phyloP scores from a whole-genome alignment of 2,329 filamentous ascomycete genomes.

The Aspergillus sp. region DNA sequence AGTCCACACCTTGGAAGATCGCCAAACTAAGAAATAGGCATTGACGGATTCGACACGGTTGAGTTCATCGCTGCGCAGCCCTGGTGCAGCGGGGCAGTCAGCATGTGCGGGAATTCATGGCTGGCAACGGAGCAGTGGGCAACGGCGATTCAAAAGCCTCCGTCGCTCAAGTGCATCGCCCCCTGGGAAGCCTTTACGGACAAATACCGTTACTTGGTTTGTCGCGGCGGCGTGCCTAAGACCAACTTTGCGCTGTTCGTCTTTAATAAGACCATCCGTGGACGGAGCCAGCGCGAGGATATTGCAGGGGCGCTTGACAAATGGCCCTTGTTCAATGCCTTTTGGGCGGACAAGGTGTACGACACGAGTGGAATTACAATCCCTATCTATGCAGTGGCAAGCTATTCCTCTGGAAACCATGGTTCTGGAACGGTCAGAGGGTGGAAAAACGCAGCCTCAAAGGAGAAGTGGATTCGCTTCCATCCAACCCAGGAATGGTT shows the following conservation, averaged over 20 bases:
- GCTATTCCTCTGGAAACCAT: not conserved
- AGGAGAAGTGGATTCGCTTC: not conserved
- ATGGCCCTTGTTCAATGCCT: not conserved
- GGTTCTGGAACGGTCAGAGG: not conserved
- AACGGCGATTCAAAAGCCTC: not conserved
- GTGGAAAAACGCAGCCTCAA: not conserved
- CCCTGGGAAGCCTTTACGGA: not conserved
- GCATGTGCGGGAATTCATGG: conserved; percentile 14
- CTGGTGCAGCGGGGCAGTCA: conserved; percentile 15
- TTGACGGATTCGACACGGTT: conserved; percentile 13
- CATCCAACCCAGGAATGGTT: conserved; percentile 1
- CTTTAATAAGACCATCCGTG: not conserved
- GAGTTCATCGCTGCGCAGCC: conserved; percentile 10
- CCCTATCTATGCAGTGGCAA: not conserved
- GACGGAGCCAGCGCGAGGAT: not conserved
- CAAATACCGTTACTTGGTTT: not conserved
- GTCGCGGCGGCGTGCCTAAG: not conserved
- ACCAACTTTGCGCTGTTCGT: not conserved
- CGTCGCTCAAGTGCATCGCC: not conserved
- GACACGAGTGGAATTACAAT: not conserved
- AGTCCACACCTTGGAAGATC: too few relatives aligned
- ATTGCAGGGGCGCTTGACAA: not conserved
- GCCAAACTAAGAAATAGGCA: too few relatives aligned
- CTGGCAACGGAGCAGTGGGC: conserved; percentile 14
- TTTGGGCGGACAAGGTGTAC: not conserved